Percentiles rank a stretch among this genome's conserved stretches.
Evolutionary conservation across 495 filamentous ascomycete genomes (phyloP).

Genomic region (Hyphodiscus hymeniophilus): DNA sequence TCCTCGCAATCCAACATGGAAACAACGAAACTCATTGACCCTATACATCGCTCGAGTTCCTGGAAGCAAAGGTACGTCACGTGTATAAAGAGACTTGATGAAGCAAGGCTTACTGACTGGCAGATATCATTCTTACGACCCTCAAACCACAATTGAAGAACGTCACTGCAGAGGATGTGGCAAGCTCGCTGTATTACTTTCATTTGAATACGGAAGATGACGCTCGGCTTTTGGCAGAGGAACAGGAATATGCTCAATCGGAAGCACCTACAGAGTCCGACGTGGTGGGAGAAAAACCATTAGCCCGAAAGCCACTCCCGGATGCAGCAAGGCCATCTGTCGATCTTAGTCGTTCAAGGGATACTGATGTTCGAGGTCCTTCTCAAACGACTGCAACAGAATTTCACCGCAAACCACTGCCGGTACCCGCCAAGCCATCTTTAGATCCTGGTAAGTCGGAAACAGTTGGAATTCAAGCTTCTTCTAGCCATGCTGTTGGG

Average conservation of each 20-base stretch:
- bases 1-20: constrained; percentile 62
- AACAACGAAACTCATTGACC: constrained; percentile 55
- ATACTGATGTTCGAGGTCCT: not conserved
- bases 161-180: constrained; percentile 79
- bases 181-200: constrained; percentile 82
- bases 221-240: constrained; percentile 40
- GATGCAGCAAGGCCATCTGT: constrained; percentile 15
- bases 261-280: constrained; percentile 22
- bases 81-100: not conserved
- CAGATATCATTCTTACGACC: constrained; percentile 91
- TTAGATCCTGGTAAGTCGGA: not conserved
- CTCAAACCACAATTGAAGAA: constrained; percentile 80
- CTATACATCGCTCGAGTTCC: constrained; percentile 91
- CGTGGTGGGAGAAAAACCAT: constrained; percentile 8
- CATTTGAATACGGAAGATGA: constrained; percentile 64
- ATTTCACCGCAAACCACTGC: constrained; percentile 8
- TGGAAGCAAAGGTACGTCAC: constrained; percentile 70
- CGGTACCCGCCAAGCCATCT: not conserved
- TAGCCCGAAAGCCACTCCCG: constrained; percentile 18
- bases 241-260: constrained; percentile 31
- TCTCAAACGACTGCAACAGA: not conserved
- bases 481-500: too few relatives aligned
- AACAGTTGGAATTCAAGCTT: too few relatives aligned
- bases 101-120: not conserved
- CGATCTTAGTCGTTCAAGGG: constrained; percentile 5